Base-by-base conservation (phyloP, 148 eudicot species). In the Rhododendron griersonianum region DNA sequence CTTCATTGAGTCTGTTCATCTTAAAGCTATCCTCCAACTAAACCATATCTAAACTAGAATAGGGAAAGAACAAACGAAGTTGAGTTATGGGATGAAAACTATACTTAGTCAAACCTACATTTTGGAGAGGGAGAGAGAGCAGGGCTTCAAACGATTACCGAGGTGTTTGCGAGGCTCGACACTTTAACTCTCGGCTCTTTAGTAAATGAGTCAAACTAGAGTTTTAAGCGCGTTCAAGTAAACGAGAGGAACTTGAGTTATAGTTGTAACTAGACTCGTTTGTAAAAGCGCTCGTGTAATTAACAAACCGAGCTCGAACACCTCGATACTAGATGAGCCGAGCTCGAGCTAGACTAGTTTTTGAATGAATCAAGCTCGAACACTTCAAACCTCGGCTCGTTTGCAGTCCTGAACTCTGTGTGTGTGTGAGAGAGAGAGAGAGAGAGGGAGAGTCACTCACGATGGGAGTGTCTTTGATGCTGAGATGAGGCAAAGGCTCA, bases 381-480 rank as follows among this genome's bases (percentile, higher is more conserved):
- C 5, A 14, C 19, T 14, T 53, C 21, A 53, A 15, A 14, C 59
- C 59, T 53, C 59, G 21, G 61, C 21, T 51, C 55, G 55, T 51
- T 55, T 41, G 57, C 57, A 14, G 19, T 4, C 57, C 3, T 13
- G 5, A 53, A 53, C 15, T 51, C 0, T 51, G 75, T 8, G 35
- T 0, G 30, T 8, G 35, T 2, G 30, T 8, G 18, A 28, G 35
- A 28, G 28, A 77, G 61, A 85, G 28, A 61, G 57, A n/a, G 47
- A 28, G 41, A 35, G 50, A 81, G 47, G 69, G 39, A 37, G 71
- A 65, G 51, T 10, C 13, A 84, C 87, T 76, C 87, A 92, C 94
- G 87, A 91, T 91, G 84, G 94, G 93, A 61, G 94, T 92, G 82
- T 92, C 92, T 67, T 92, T 92, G 86, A 92, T 86, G 84, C 93